Conservation (phyloP, 805 yeast species). For the Saccharomycopsis oosterbeekiorum region DNA sequence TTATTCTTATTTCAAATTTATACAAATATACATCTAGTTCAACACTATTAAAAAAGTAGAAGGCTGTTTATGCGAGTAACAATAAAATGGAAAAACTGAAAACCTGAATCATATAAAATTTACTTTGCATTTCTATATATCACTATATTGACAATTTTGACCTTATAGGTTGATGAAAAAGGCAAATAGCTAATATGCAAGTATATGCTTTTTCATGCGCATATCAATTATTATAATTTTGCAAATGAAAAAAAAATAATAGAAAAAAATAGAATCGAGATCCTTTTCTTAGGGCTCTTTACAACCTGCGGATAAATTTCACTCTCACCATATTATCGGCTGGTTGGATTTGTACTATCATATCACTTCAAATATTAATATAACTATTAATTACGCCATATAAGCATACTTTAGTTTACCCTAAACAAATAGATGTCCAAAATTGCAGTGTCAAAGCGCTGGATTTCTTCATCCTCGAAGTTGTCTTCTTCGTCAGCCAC, state of each 20-base stretch:
- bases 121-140: neutral
- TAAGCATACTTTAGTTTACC: neutral
- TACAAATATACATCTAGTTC: conserved; percentile 1
- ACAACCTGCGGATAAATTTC: no score
- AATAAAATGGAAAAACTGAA: neutral
- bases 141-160: neutral
- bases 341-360: no score
- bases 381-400: no score
- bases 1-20: neutral
- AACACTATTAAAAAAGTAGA: neutral
- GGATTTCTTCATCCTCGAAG: neutral
- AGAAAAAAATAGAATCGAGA: neutral
- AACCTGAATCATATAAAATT: neutral
- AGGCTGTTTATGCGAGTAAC: neutral
- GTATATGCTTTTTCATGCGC: neutral
- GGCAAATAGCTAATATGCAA: neutral
- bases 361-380: no score
- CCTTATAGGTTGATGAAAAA: neutral
- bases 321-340: no score
- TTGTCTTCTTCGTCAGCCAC: neutral
- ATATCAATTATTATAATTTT: neutral
- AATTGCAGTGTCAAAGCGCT: neutral
- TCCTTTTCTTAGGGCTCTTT: neutral
- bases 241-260: neutral
- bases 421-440: neutral